Evolutionary conservation across 2,329 filamentous ascomycete genomes (phyloP), one percentile per base, ranked within the genome.

Genomic region (Atkinsonella hypoxylon): DNA sequence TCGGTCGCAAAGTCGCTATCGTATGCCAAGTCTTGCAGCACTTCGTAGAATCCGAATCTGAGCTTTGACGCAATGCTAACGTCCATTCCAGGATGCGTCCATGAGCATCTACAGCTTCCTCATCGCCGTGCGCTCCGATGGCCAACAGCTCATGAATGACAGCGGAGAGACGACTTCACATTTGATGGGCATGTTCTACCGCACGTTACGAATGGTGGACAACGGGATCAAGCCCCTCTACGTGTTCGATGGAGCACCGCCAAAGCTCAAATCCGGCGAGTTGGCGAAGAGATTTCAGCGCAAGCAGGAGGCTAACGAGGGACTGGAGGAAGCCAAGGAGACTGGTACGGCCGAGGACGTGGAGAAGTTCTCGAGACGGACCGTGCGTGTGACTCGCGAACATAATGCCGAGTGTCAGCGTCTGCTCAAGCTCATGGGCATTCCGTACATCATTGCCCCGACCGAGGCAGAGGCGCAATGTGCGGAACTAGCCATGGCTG

Each of bases 51-150:
- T 2, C 30, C 8, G 18, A 5, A 5, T 26, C 18, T 11, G 12
- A 18, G 15, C 20, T 18, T 26, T 18, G 13, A 30, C n/a, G n/a
- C 18, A 41, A 22, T 13, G 6, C 46, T 38, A 8, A 40, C 38
- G 31, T 30, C 9, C 22, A 8, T 43, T 15, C 22, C 41, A 70
- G 67, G 67, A 70, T 62, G 67, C 67, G 44, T 98, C 93, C 45
- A 98, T 98, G 93, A 95, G 88, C 70, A 90, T 98, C 63, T 98
- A 98, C 77, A 95, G 88, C 69, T 98, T 98, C 74, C 81, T 98
- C 54, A 93, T 98, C 65, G 93, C 93, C 47, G 93, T 98, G 50
- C 89, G 93, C 59, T 96, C 90, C 61, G 89, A 95, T 61, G 93
- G 93, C 59, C 89, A 98, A 67, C 89, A 96, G 70, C 83, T 98